A percentile compares a stretch with the other conserved stretches of the same genome.
phyloP scores from a whole-genome alignment of 805 yeast species.

The Jamesozyma hellenica region DNA sequence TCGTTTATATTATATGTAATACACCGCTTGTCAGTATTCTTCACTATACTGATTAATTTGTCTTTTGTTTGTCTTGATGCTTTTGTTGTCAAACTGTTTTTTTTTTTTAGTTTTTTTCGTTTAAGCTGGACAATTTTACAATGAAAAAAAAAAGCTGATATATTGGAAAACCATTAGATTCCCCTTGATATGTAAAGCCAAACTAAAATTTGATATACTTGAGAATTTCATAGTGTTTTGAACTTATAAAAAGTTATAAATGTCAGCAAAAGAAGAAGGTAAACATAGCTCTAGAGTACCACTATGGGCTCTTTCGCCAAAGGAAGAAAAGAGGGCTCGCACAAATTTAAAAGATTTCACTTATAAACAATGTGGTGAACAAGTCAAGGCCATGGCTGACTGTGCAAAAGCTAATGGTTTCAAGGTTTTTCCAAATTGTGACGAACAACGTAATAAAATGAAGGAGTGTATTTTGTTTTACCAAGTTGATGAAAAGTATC shows the following conservation, averaged over 20 bases:
- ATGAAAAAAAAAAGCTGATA: too few species aligned
- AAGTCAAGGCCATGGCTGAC: constrained; percentile 54
- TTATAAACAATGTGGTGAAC: constrained; percentile 55
- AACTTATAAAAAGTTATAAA: not conserved
- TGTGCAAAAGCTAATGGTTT: constrained; percentile 58
- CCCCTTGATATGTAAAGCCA: too few species aligned
- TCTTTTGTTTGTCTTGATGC: too few species aligned
- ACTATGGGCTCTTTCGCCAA: constrained; percentile 66
- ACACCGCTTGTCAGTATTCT: too few species aligned
- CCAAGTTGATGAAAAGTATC: constrained; percentile 46
- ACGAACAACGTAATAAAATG: constrained; percentile 46
- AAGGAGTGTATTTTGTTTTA: constrained; percentile 51
- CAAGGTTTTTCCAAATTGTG: constrained; percentile 59
- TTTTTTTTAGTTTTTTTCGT: too few species aligned
- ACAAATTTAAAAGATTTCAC: constrained; percentile 60
- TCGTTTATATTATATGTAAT: not conserved
- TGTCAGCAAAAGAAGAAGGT: constrained; percentile 1
- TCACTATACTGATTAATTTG: too few species aligned
- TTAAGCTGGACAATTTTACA: too few species aligned
- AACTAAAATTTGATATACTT: too few species aligned
- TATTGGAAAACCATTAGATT: too few species aligned
- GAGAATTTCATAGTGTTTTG: too few species aligned
- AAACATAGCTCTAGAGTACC: constrained; percentile 36
- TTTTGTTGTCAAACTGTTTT: too few species aligned
- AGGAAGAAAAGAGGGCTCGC: constrained; percentile 64